Percentiles rank a stretch among this genome's conserved stretches.
These are phyloP conservation scores for Colletotrichum sp. DNA, from an alignment of 2,329 filamentous ascomycete genomes.

Conservation along the genomic window DNA sequence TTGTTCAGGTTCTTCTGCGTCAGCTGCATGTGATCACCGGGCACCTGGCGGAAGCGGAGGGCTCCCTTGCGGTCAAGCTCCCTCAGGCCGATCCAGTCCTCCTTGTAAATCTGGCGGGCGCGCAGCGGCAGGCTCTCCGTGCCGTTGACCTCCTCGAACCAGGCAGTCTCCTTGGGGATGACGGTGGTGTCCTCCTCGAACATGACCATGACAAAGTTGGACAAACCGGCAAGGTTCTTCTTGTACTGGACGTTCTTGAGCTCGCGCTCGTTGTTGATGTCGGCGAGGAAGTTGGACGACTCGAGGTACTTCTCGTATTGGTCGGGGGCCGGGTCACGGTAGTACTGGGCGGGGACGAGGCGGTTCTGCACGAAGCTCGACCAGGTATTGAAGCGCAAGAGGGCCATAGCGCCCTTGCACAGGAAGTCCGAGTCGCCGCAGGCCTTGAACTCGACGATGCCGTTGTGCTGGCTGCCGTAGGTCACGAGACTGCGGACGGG, in stretches of 20 bases:
- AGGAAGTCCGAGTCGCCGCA: slow-evolving; percentile 78
- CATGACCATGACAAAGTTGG: slow-evolving; percentile 86
- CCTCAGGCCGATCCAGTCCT: slow-evolving; percentile 93
- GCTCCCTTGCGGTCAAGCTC: slow-evolving; percentile 79
- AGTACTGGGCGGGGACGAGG: slow-evolving; percentile 95
- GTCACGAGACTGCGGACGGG: slow-evolving; percentile 82
- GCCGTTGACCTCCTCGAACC: slow-evolving; percentile 87
- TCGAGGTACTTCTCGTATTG: slow-evolving; percentile 77
- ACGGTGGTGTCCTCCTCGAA: slow-evolving; percentile 88
- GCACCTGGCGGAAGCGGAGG: slow-evolving; percentile 74
- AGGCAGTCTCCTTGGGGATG: slow-evolving; percentile 87
- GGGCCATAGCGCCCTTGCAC: slow-evolving; percentile 79
- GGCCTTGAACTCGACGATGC: slow-evolving; percentile 81
- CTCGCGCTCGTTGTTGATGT: slow-evolving; percentile 91
- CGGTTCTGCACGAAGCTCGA: slow-evolving; percentile 75
- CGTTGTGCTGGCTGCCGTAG: slow-evolving; percentile 91
- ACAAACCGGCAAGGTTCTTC: slow-evolving; percentile 70
- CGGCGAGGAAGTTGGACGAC: slow-evolving; percentile 86
- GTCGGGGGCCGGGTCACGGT: slow-evolving; percentile 67
- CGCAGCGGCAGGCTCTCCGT: slow-evolving; percentile 71
- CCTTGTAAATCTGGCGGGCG: slow-evolving; percentile 75
- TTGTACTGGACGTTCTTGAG: slow-evolving; percentile 78
- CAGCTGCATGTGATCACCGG: slow-evolving; percentile 86
- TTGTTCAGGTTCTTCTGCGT: slow-evolving; percentile 67
- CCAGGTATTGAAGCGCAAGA: slow-evolving; percentile 85